Evolutionary conservation across 257 asterid genomes (phyloP).

Genomic region (Parsonsia alboflavescens): DNA sequence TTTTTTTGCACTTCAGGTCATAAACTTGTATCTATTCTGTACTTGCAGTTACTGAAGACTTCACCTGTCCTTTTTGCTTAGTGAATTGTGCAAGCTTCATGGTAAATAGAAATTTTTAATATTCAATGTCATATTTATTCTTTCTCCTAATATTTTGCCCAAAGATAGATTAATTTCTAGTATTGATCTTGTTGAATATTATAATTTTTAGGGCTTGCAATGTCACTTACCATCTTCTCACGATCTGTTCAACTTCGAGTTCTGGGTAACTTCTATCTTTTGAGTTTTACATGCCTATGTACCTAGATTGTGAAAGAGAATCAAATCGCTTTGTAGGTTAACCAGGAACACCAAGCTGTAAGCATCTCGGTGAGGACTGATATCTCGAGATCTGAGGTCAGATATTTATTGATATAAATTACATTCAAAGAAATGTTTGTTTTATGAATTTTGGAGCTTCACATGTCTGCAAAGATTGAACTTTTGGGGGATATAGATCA

Average conservation of each 20-base stretch:
- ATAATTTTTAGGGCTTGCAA: slow-evolving; percentile 73
- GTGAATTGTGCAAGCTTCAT: slow-evolving; percentile 89
- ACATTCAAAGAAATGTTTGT: background rate
- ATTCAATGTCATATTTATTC: background rate
- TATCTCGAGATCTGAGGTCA: slow-evolving; percentile 88
- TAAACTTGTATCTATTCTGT: slow-evolving; percentile 29
- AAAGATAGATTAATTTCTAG: background rate
- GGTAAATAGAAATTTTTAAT: slow-evolving; percentile 41
- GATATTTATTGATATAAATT: slow-evolving; percentile 9
- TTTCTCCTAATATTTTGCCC: background rate
- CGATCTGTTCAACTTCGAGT: slow-evolving; percentile 91
- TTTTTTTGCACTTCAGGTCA: slow-evolving; percentile 9
- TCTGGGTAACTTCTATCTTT: slow-evolving; percentile 65
- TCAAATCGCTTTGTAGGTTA: slow-evolving; percentile 45
- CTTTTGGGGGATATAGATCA: too few species aligned
- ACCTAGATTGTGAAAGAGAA: slow-evolving; percentile 16
- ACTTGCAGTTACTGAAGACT: slow-evolving; percentile 92
- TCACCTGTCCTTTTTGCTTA: slow-evolving; percentile 97
- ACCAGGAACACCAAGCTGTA: slow-evolving; percentile 91
- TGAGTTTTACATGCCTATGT: slow-evolving; percentile 3
- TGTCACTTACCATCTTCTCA: slow-evolving; percentile 72
- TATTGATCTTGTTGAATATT: slow-evolving; percentile 24
- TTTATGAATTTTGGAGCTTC: background rate
- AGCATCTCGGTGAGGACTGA: slow-evolving; percentile 83
- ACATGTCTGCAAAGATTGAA: background rate